Percentiles rank a stretch among this genome's conserved stretches.
These are phyloP conservation scores for Cucurbitaria berberidis DNA, from an alignment of 2,329 filamentous ascomycete species.

Conservation along the genomic window DNA sequence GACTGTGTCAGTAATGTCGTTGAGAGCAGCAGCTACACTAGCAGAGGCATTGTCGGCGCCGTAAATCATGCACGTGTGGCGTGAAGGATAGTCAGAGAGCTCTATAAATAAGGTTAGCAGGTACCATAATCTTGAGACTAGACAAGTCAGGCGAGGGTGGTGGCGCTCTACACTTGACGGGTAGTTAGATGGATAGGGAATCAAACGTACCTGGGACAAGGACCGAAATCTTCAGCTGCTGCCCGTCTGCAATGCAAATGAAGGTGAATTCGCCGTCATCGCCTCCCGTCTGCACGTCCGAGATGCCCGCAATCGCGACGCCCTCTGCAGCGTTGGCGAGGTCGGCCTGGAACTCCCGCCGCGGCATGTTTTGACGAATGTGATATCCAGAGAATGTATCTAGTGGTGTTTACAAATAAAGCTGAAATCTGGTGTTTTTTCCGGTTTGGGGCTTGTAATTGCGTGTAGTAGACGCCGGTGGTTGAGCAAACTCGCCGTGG, in stretches of 20 bases:
- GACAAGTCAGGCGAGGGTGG: too few relatives aligned
- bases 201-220: slow-evolving; percentile 35
- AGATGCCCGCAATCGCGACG: slow-evolving; percentile 57
- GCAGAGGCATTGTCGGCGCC: slow-evolving; percentile 56
- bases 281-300: slow-evolving; percentile 64
- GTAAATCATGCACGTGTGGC: slow-evolving; percentile 65
- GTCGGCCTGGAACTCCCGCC: slow-evolving; percentile 69
- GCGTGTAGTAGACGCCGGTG: slow-evolving; percentile 3
- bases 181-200: neutral
- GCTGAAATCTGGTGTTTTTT: neutral
- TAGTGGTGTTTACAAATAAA: neutral
- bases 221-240: slow-evolving; percentile 48
- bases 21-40: slow-evolving; percentile 52
- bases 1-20: slow-evolving; percentile 52
- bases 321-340: slow-evolving; percentile 50
- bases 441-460: neutral
- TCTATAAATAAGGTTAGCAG: slow-evolving; percentile 48
- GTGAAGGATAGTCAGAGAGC: slow-evolving; percentile 64
- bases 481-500: slow-evolving; percentile 5
- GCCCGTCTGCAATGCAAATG: slow-evolving; percentile 44
- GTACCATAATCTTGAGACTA: too few relatives aligned
- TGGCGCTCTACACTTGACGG: neutral
- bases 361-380: slow-evolving; percentile 61
- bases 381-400: neutral
- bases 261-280: slow-evolving; percentile 77